These are phyloP conservation scores for Phytophthora lateralis DNA, from an alignment of 352 stramenopile species.

Conservation along the genomic window DNA sequence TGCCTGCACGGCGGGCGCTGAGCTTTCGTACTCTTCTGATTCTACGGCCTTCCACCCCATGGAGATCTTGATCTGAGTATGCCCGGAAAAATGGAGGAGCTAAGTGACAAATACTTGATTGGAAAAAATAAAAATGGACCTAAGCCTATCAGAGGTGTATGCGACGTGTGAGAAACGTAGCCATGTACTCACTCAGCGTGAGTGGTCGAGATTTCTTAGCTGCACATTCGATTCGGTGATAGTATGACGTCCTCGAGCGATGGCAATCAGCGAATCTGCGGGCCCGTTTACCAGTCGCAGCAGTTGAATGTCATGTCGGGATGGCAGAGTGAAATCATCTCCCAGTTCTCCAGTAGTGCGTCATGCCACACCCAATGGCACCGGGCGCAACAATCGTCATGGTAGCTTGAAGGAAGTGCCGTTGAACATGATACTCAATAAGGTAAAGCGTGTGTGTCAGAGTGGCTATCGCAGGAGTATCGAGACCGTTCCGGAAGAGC, in stretches of 20 bases:
- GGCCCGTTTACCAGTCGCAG: neutral
- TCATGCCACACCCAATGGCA: too few relatives aligned
- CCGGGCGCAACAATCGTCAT: too few relatives aligned
- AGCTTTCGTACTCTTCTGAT: constrained; percentile 75
- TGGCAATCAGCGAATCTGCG: neutral
- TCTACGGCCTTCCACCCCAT: constrained; percentile 70
- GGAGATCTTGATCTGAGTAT: constrained; percentile 29
- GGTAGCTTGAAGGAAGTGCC: too few relatives aligned
- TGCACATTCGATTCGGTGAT: neutral
- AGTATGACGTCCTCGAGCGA: neutral
- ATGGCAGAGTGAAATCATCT: neutral
- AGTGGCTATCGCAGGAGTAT: too few relatives aligned
- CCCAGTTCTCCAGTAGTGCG: too few relatives aligned
- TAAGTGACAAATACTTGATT: constrained; percentile 5
- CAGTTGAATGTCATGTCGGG: neutral
- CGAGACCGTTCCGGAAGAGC: too few relatives aligned
- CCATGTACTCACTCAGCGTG: too few relatives aligned
- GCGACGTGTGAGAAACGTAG: constrained; percentile 18
- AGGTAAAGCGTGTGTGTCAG: too few relatives aligned
- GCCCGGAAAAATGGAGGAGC: neutral
- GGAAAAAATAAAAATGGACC: constrained; percentile 9
- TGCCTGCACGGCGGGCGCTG: constrained; percentile 75
- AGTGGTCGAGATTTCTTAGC: too few relatives aligned
- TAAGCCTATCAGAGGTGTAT: neutral
- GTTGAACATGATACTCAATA: too few relatives aligned